Evolutionary conservation across 331 rosid genomes (phyloP), one percentile per base, ranked within the genome.

Genomic region (Acacia concinna): DNA sequence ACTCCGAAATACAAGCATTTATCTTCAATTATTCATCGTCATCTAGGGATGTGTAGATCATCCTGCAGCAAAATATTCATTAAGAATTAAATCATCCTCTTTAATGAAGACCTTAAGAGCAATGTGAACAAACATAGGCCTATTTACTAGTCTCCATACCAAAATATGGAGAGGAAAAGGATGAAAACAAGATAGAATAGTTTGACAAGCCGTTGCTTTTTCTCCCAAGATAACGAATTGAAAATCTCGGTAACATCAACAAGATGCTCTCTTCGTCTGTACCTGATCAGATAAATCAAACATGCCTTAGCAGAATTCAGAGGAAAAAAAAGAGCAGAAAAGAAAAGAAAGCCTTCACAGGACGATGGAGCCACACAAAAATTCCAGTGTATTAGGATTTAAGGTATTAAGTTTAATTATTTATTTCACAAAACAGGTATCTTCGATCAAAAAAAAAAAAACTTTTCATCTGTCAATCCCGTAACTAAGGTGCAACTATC

Each of bases 221-320:
- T 95, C 81, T 93, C 98, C 90, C 91, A 83, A 63, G 90, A 74
- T 17, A 95, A 93, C 85, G 81, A 60, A 85, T 87, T 95, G 93
- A 95, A 95, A 86, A 95, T 87, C 94, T 95, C 98, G 10, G 98
- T 95, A 81, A 93, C 96, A 83, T 95, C 99, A 66, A 95, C 30
- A 71, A 93, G 78, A 81, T 95, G 94, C 69, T 80, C 83, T 73
- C 85, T 76, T 57, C 76, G 79, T 81, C 60, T 84, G 51, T 89
- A 95, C 87, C 98, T 95, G 81, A 75, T 81, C 69, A 68, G 34
- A 70, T 37, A 73, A 67, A 68, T 54, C 62, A 77, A 43, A 43
- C 10, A 76, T 12, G 68, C 78, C 12, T 56, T 56, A 21, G 63
- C 63, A 56, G 63, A 6, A 56, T 23, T 23, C 59, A 41, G 11